Evolutionary conservation across 2,329 filamentous ascomycete species (phyloP).

Genomic region (Pseudopithomyces maydicus): DNA sequence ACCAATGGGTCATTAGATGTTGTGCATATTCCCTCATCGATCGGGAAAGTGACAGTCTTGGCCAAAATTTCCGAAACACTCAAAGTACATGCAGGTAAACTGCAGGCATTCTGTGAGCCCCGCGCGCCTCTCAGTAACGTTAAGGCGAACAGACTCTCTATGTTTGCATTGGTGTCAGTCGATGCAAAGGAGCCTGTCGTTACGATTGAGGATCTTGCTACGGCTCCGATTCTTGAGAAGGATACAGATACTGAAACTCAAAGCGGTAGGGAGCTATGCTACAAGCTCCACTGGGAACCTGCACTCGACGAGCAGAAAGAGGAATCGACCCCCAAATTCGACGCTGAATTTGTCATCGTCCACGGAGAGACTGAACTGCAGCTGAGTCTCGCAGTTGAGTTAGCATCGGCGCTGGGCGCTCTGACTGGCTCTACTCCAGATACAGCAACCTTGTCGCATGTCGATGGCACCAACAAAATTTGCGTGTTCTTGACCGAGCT

Average conservation of each 20-base stretch:
- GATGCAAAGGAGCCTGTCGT: constrained; percentile 20
- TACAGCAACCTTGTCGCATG: not conserved
- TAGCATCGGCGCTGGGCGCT: not conserved
- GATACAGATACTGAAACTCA: constrained; percentile 10
- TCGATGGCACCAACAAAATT: constrained; percentile 13
- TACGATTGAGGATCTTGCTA: constrained; percentile 25
- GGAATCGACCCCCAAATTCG: not conserved
- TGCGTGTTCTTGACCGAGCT: constrained; percentile 18
- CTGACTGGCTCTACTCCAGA: not conserved
- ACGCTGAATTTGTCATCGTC: constrained; percentile 1
- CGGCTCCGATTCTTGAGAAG: constrained; percentile 26
- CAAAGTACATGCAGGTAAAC: constrained; percentile 4
- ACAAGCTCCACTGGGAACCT: constrained; percentile 33
- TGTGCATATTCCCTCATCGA: constrained; percentile 29
- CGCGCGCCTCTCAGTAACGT: constrained; percentile 5
- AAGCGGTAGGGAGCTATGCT: constrained; percentile 29
- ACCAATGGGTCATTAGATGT: constrained; percentile 13
- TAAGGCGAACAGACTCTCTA: constrained; percentile 25
- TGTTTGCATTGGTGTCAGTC: constrained; percentile 21
- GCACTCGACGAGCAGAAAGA: constrained; percentile 5
- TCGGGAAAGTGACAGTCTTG: constrained; percentile 28
- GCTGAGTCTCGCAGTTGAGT: not conserved
- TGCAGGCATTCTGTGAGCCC: constrained; percentile 24
- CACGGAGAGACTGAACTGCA: constrained; percentile 1
- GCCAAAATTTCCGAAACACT: constrained; percentile 11